These are phyloP conservation scores for Violaceomyces palustris DNA, from an alignment of 1,284 basidiomycete genomes.

Conservation along the genomic window DNA sequence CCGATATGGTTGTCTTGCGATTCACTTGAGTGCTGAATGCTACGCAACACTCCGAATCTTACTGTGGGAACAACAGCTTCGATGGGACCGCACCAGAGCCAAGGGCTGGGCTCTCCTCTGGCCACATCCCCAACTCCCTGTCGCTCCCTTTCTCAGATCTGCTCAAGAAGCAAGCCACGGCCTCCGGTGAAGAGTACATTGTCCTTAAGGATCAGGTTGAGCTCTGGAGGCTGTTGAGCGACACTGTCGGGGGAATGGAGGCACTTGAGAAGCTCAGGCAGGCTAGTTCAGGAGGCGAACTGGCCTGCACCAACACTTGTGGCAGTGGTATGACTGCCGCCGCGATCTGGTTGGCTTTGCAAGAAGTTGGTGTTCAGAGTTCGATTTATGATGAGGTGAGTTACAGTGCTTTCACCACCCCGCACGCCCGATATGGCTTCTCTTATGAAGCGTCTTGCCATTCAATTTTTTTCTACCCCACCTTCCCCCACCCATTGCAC, in stretches of 20 bases:
- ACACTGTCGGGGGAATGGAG: constrained; percentile 60
- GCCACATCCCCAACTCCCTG: constrained; percentile 84
- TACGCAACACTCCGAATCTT: too few species aligned
- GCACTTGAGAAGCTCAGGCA: constrained; percentile 46
- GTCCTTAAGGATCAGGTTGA: constrained; percentile 46
- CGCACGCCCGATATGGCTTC: not conserved
- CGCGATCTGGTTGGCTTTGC: constrained; percentile 80
- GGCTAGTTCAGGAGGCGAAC: constrained; percentile 32
- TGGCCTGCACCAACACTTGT: constrained; percentile 47
- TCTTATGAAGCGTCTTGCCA: not conserved
- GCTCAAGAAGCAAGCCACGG: constrained; percentile 59
- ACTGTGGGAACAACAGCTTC: too few species aligned
- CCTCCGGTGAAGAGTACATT: constrained; percentile 53
- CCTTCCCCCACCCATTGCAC: not conserved
- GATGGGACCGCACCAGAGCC: constrained; percentile 80
- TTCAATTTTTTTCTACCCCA: not conserved
- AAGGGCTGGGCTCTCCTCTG: constrained; percentile 75
- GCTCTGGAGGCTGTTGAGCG: constrained; percentile 58
- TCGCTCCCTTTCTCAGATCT: constrained; percentile 80
- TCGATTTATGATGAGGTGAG: constrained; percentile 79
- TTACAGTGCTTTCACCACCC: constrained; percentile 2
- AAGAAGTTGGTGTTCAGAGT: constrained; percentile 61
- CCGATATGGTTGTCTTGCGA: too few species aligned
- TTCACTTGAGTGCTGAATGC: too few species aligned
- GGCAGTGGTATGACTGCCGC: constrained; percentile 86